Percentiles rank a stretch among this genome's conserved stretches.
Evolutionary conservation across 257 asterid genomes (phyloP).

Genomic region (Primulina eburnea): DNA sequence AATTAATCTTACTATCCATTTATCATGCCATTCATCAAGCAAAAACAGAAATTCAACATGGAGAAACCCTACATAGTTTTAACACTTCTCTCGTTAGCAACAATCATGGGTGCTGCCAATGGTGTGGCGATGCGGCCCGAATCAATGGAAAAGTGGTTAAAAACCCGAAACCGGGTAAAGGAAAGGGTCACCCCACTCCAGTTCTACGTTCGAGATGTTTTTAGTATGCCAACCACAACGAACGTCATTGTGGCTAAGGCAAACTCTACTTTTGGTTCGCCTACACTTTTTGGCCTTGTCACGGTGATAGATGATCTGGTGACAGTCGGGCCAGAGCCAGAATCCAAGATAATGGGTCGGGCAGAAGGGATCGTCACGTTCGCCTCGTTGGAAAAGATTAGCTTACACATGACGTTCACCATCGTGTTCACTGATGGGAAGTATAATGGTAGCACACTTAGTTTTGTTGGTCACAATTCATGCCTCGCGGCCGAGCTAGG

Average conservation of each 20-base stretch:
- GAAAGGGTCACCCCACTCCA: constrained; percentile 5
- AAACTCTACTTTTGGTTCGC: neutral
- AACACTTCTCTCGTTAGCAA: no score
- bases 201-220: constrained; percentile 7
- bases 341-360: constrained; percentile 10
- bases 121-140: no score
- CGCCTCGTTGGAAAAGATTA: neutral
- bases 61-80: no score
- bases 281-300: neutral
- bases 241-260: constrained; percentile 11
- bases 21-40: no score
- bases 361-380: neutral
- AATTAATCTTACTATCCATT: no score
- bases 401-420: constrained; percentile 3
- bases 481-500: neutral
- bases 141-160: no score
- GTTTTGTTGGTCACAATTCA: neutral
- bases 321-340: neutral
- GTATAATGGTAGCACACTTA: constrained; percentile 18
- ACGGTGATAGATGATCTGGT: constrained; percentile 8
- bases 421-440: constrained; percentile 4
- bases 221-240: neutral
- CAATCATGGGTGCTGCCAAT: no score
- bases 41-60: no score
- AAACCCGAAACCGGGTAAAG: no score